Conservation (phyloP, 2,329 filamentous ascomycete species). For the Paraphoma chrysanthemicola region DNA sequence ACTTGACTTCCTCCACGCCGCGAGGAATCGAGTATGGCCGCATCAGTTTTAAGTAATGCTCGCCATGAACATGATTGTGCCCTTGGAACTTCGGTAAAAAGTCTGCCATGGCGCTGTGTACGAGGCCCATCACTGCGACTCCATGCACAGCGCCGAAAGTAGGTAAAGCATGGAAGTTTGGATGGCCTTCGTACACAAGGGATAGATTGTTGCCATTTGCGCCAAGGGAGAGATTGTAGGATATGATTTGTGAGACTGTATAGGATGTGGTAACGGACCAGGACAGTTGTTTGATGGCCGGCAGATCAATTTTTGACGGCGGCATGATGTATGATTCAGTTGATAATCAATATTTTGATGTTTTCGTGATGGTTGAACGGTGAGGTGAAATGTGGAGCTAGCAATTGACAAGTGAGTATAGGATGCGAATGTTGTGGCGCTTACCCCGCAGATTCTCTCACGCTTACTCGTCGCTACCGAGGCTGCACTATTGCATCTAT, state of each 20-base stretch:
- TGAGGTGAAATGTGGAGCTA: neutral
- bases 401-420: neutral
- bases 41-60: too few relatives aligned
- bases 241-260: neutral
- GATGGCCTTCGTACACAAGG: too few relatives aligned
- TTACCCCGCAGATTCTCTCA: conserved; percentile 5
- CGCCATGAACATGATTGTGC: too few relatives aligned
- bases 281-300: conserved; percentile 8
- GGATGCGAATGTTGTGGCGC: neutral
- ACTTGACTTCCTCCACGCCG: too few relatives aligned
- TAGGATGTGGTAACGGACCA: conserved; percentile 15
- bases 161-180: too few relatives aligned
- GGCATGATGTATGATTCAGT: neutral
- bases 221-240: too few relatives aligned
- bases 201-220: too few relatives aligned
- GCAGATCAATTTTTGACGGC: conserved; percentile 12
- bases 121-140: too few relatives aligned
- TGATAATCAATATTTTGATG: neutral
- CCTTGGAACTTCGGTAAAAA: too few relatives aligned
- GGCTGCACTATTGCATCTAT: neutral
- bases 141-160: too few relatives aligned
- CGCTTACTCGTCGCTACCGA: conserved; percentile 5
- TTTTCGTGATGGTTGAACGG: neutral
- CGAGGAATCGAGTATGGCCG: too few relatives aligned
- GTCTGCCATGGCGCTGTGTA: too few relatives aligned